Base-by-base conservation (phyloP, 164 flowering plant species). In the Sedum album region DNA sequence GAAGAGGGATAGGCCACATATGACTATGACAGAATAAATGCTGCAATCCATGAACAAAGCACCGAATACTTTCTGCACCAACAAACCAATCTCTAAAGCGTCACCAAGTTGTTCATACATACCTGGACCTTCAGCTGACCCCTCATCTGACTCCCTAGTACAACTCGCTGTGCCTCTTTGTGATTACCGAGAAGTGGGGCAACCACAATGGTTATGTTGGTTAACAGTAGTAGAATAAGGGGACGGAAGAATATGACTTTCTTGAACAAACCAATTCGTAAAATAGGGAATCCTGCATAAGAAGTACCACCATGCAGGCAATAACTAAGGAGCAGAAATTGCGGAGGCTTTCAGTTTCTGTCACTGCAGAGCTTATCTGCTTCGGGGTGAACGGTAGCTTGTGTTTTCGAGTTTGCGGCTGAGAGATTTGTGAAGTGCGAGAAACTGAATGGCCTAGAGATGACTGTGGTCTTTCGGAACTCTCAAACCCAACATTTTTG, bases 41-140 rank as follows among this genome's bases (percentile, higher is more conserved):
- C 90, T 77, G 73, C 79, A 88, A 76, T 91, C 97, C 85, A 88
- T 79, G 73, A 82, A 79, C 42, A 80, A 67, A 10, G 89, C 83
- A 70, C 69, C 79, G 1, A 76, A 0, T 8, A 81, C 79, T 66
- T 77, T 86, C 76, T 82, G 81, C 75, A 83, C 42, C 69, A 84
- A 17, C 71, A 86, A 64, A 18, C 83, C 85, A 17, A 65, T 26
- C 77, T 86, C 93, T 75, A 89, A 71, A 36, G 81, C 78, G 61
- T 74, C 75, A 17, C 87, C 83, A 0, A 82, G 57, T 64, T 79
- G 83, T 36, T 76, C 82, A 61, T 79, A 76, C 83, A 76, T 74
- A 68, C 62, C 84, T 46, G 68, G 38, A 15, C 64, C 80, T 31
- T 72, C 76, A 31, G 41, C 84, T 41, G 68, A 41, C 14, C 51